Percentiles rank a stretch among this genome's conserved stretches.
These are phyloP conservation scores for Wickerhamiella domercqiae DNA, from an alignment of 805 yeast genomes.

Conservation along the genomic window DNA sequence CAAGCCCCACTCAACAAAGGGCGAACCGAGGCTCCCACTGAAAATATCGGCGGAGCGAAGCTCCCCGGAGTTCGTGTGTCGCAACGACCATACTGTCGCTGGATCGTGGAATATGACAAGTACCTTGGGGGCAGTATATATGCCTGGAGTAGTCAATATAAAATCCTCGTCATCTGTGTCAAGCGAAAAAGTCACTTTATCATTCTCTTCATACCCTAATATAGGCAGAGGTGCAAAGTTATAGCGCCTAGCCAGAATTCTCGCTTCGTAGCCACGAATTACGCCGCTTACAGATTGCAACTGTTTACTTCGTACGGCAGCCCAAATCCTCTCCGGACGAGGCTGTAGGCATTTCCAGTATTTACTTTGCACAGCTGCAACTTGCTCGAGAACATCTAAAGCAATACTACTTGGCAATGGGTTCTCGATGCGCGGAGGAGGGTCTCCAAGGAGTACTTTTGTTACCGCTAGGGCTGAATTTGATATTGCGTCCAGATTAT, in stretches of 20 bases:
- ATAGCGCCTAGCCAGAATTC: slow-evolving; percentile 34
- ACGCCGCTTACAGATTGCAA: slow-evolving; percentile 24
- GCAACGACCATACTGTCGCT: slow-evolving; percentile 79
- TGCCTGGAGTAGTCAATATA: slow-evolving; percentile 54
- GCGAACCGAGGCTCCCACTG: slow-evolving; percentile 57
- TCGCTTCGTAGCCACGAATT: slow-evolving; percentile 54
- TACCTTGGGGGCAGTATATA: slow-evolving; percentile 43
- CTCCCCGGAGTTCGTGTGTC: slow-evolving; percentile 57
- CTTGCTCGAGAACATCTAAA: slow-evolving; percentile 66
- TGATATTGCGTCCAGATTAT: slow-evolving; percentile 81
- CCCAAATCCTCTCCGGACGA: slow-evolving; percentile 1
- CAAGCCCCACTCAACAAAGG: slow-evolving; percentile 54
- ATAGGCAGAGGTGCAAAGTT: slow-evolving; percentile 59
- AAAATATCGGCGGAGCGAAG: slow-evolving; percentile 60
- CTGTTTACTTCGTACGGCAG: slow-evolving; percentile 4
- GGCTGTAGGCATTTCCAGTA: slow-evolving; percentile 73
- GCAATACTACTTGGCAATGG: slow-evolving; percentile 61
- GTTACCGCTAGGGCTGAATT: slow-evolving; percentile 84
- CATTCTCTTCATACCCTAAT: slow-evolving; percentile 26
- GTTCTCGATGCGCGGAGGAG: slow-evolving; percentile 59
- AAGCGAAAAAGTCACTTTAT: slow-evolving; percentile 26
- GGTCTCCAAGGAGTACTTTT: slow-evolving; percentile 82
- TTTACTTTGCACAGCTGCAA: slow-evolving; percentile 59
- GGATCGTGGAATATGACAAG: slow-evolving; percentile 76
- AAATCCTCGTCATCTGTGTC: slow-evolving; percentile 34